phyloP scores from a whole-genome alignment of 169 alveolate genomes.

The Eimeria sp. region DNA sequence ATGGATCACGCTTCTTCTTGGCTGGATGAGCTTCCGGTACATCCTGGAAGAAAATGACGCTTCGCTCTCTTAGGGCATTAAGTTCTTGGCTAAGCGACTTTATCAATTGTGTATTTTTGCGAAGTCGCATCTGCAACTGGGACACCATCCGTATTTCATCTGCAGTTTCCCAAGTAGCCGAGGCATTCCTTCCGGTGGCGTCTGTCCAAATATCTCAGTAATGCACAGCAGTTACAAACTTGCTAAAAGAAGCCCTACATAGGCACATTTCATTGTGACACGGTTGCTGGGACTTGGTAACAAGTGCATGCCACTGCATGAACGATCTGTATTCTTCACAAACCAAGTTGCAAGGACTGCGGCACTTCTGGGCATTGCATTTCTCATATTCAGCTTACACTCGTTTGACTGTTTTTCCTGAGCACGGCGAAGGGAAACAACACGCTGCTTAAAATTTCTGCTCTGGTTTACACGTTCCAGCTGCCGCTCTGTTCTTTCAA shows the following conservation, averaged over 20 bases:
- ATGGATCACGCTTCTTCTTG: not conserved
- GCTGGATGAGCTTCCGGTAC: slow-evolving; percentile 35
- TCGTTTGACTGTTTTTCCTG: slow-evolving; percentile 47
- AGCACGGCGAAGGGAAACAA: slow-evolving; percentile 46
- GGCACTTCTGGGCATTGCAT: not conserved
- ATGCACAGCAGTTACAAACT: not conserved
- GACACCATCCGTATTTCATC: slow-evolving; percentile 38
- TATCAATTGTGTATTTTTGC: slow-evolving; percentile 4
- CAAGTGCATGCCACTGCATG: not conserved
- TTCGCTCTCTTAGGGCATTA: slow-evolving; percentile 38
- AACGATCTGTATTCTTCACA: not conserved
- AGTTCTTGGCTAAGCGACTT: slow-evolving; percentile 21
- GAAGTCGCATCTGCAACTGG: slow-evolving; percentile 26
- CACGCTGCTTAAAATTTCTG: slow-evolving; percentile 57
- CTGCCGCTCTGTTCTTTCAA: slow-evolving; percentile 55
- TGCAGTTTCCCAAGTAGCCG: slow-evolving; percentile 50
- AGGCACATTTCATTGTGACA: too few species aligned
- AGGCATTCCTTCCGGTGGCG: not conserved
- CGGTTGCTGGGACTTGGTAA: not conserved
- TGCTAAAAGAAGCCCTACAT: not conserved
- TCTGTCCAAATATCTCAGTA: not conserved
- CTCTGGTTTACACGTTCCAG: slow-evolving; percentile 56
- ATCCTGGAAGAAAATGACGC: slow-evolving; percentile 64
- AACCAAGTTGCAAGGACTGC: not conserved
- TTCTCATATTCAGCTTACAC: not conserved